Conservation (phyloP, 2,329 filamentous ascomycete genomes). For the Ophiognomonia clavigignenti-juglandacearum region DNA sequence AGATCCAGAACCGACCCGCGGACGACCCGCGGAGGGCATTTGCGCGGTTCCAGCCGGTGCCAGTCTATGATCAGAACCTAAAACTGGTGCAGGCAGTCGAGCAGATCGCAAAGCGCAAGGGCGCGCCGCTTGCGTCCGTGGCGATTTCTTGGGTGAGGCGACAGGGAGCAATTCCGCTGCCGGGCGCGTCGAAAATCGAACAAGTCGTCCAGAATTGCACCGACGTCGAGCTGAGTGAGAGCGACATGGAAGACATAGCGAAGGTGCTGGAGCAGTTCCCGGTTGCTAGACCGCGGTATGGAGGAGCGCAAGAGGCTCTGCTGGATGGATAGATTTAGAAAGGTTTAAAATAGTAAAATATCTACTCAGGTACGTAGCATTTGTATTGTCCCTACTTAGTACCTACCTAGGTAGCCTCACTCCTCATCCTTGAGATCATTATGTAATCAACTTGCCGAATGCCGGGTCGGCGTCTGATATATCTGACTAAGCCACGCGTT, state of each 20-base stretch:
- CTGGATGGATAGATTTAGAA: conserved; percentile 3
- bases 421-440: too few species aligned
- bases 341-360: background rate
- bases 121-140: conserved; percentile 57
- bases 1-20: conserved; percentile 53
- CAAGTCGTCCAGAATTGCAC: conserved; percentile 56
- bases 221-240: conserved; percentile 40
- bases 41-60: conserved; percentile 56
- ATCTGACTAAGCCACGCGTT: too few species aligned
- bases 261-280: conserved; percentile 41
- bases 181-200: conserved; percentile 52
- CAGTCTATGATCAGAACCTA: conserved; percentile 60
- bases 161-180: conserved; percentile 60
- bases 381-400: too few species aligned
- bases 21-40: conserved; percentile 39
- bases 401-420: background rate
- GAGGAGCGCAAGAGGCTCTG: background rate
- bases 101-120: conserved; percentile 54
- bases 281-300: conserved; percentile 44
- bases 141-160: conserved; percentile 59
- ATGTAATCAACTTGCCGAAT: too few species aligned
- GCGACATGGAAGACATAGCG: conserved; percentile 48
- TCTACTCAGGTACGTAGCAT: background rate
- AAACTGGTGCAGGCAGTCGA: conserved; percentile 55
- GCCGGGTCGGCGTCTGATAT: too few species aligned